Base-by-base conservation (phyloP, 2,329 filamentous ascomycete genomes). In the Xylariaceae sp. region DNA sequence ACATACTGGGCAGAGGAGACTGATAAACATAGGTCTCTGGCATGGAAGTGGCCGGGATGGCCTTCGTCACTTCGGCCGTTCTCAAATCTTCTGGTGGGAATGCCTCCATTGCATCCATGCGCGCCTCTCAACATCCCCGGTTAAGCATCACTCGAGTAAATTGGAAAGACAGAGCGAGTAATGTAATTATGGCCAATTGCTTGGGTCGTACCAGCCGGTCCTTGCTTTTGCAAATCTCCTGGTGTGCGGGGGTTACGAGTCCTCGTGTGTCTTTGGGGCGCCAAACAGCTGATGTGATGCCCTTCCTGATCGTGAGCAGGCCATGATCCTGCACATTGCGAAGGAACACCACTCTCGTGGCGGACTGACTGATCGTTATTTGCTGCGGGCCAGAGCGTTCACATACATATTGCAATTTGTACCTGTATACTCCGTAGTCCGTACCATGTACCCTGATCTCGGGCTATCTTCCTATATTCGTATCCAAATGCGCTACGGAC, bases 191-290 rank as follows among this genome's bases (percentile, higher is more conserved):
- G 7, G 18, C 6, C 35, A 6, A 40, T 31, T n/a, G 11, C 12
- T 50, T 48, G 53, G 53, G 44, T 43, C 38, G 30, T 27, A 12
- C 41, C 15, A 48, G 46, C 18, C 46, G 36, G 54, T 52, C 54
- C 54, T 43, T 48, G 39, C 46, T 45, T 44, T 51, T 51, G 54
- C 38, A 56, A 56, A 54, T 47, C 27, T 42, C 31, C 19, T 11
- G 3, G n/a, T 30, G 11, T 12, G 15, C 39, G 39, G 12, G 15
- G 15, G 15, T 33, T 32, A 19, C 22, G 10, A 19, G 27, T 33
- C 42, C 46, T 48, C 43, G 27, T 30, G 33, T 32, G 15, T 39
- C 15, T 42, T n/a, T 22, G 12, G 33, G 4, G 12, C 10, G 12
- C 33, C 33, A 15, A 14, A 3, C 10, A 14, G 33, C 12, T 36